These are phyloP conservation scores for Talaromyces sp. DNA, from an alignment of 2,329 filamentous ascomycete genomes.

Conservation along the genomic window DNA sequence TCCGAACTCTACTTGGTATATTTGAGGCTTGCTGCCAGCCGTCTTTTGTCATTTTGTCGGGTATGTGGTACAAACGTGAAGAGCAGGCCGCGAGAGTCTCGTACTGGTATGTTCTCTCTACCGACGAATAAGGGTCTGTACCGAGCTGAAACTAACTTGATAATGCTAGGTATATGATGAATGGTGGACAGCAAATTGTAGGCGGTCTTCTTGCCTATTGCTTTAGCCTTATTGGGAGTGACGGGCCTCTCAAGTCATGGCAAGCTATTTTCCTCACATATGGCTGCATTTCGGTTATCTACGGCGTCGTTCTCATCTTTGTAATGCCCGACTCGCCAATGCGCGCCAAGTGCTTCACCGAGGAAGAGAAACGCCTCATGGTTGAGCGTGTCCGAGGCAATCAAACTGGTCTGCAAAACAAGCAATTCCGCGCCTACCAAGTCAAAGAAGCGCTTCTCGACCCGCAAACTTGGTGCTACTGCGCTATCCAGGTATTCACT, in stretches of 20 bases:
- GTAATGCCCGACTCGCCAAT: slow-evolving; percentile 66
- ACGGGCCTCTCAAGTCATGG: slow-evolving; percentile 56
- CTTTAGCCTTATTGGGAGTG: slow-evolving; percentile 45
- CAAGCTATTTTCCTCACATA: slow-evolving; percentile 64
- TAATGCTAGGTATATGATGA: slow-evolving; percentile 64
- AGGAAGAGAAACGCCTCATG: slow-evolving; percentile 60
- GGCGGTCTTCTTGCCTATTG: slow-evolving; percentile 61
- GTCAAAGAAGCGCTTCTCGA: slow-evolving; percentile 56
- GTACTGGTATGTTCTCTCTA: slow-evolving; percentile 50
- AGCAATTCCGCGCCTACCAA: slow-evolving; percentile 48
- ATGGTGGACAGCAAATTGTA: slow-evolving; percentile 66
- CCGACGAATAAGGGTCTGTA: not conserved
- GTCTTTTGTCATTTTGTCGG: slow-evolving; percentile 59
- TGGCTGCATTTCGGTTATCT: slow-evolving; percentile 57
- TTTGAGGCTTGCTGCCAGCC: slow-evolving; percentile 68
- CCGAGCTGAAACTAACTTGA: not conserved
- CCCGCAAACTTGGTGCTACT: slow-evolving; percentile 62
- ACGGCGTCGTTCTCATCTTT: slow-evolving; percentile 57
- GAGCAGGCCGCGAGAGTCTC: slow-evolving; percentile 63
- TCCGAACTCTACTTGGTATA: slow-evolving; percentile 62
- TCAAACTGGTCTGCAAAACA: slow-evolving; percentile 58
- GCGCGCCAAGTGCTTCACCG: slow-evolving; percentile 63
- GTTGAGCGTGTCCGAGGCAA: slow-evolving; percentile 56
- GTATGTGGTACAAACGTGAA: slow-evolving; percentile 65
- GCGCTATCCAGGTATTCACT: slow-evolving; percentile 62